Evolutionary conservation across 202 grass and related monocot genomes (phyloP), one percentile per base, ranked within the genome.

Genomic region (Digitaria exilis): DNA sequence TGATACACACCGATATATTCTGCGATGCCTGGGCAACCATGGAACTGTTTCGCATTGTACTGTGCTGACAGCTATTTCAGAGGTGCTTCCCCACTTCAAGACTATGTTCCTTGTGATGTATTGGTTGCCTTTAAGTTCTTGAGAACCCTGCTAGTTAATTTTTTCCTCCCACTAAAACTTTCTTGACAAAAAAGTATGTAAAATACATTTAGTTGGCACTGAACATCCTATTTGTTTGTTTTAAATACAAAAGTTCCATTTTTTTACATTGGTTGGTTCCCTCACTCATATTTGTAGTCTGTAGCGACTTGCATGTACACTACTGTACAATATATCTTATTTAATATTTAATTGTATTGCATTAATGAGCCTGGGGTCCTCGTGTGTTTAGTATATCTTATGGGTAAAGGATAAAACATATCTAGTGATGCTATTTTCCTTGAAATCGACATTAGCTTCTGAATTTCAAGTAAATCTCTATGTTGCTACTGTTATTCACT

Each of bases 1-100:
- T 85, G 96, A 98, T 84, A 91, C 93, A 11, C 96, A 98, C 88
- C 89, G 89, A 70, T 96, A 96, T 85, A 92, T 96, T 91, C 44
- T 98, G 79, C 93, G 89, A 77, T 92, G 90, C 85, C 86, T 98
- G 66, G 85, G 83, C 78, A 95, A 75, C 78, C 87, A 94, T 86
- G 87, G 51, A 84, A 84, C 75, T 54, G 61, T 98, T 86, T 92
- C 79, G 49, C 82, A 85, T 85, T 98, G 91, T 87, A 82, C 80
- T 89, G 88, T 98, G 56, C 85, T 92, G 71, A 98, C 93, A 87
- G 90, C 96, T 59, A 91, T 96, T 82, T 91, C 93, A 2, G 91
- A 96, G 93, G 96, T 96, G 78, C 78, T 83, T 90, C 69, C 78
- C 62, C 34, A 39, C 35, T 87, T 16, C 51, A 83, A 62, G 80